Conservation (phyloP, 1,284 basidiomycete species). For the Boletus nobilissimus region DNA sequence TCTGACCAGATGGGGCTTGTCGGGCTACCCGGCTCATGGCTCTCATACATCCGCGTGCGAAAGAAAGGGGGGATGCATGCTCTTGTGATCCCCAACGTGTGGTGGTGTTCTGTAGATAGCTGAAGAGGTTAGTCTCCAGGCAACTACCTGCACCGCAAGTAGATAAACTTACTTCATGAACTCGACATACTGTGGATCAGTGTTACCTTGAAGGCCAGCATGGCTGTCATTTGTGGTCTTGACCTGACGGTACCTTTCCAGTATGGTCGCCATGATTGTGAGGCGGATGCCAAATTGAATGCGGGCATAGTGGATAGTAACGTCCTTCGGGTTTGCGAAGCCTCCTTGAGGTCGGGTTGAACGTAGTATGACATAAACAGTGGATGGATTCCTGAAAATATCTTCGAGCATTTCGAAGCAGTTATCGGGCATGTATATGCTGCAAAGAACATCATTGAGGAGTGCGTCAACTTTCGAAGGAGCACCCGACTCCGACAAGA, state of each 20-base stretch:
- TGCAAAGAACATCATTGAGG: not conserved
- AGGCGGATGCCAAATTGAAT: conserved; percentile 5
- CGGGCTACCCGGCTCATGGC: not conserved
- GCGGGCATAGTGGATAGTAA: not conserved
- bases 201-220: too few relatives aligned
- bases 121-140: too few relatives aligned
- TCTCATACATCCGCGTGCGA: not conserved
- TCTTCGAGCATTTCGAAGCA: not conserved
- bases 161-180: not conserved
- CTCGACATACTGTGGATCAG: not conserved
- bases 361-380: not conserved
- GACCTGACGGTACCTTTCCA: not conserved
- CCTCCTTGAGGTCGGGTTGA: not conserved
- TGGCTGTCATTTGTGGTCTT: too few relatives aligned
- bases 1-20: not conserved
- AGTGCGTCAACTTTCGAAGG: not conserved
- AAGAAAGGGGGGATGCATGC: not conserved
- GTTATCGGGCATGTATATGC: not conserved
- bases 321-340: not conserved
- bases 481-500: too few relatives aligned
- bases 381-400: not conserved
- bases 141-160: too few relatives aligned
- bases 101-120: not conserved
- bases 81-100: not conserved
- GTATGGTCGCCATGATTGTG: not conserved